phyloP scores from a whole-genome alignment of 176 grass and related monocot genomes.

The Carex cristatella region DNA sequence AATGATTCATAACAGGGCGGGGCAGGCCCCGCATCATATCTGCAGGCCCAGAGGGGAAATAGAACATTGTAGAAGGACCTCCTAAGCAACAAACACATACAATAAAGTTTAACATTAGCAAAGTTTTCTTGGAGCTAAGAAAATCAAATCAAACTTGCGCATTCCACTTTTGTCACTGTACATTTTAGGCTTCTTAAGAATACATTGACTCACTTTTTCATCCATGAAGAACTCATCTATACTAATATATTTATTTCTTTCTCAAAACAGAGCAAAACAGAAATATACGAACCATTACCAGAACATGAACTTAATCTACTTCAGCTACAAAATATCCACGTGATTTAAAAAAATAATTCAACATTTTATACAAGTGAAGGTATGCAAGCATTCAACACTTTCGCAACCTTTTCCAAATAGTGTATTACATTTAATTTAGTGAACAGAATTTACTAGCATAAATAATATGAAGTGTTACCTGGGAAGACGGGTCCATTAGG shows the following conservation, averaged over 20 bases:
- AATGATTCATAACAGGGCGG: constrained; percentile 18
- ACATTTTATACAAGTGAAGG: not conserved
- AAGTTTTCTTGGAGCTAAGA: not conserved
- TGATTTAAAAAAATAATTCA: not conserved
- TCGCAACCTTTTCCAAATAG: not conserved
- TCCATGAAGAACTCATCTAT: not conserved
- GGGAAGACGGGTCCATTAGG: constrained; percentile 34
- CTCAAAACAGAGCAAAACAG: not conserved
- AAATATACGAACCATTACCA: not conserved
- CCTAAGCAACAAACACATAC: constrained; percentile 24
- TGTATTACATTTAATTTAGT: not conserved
- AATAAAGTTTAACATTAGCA: not conserved
- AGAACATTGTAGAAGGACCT: constrained; percentile 44
- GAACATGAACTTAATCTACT: not conserved
- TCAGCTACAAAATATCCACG: not conserved
- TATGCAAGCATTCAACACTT: not conserved
- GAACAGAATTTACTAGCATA: not conserved
- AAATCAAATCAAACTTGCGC: not conserved
- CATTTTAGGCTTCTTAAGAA: not conserved
- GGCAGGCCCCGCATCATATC: constrained; percentile 32
- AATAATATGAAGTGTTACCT: constrained; percentile 19
- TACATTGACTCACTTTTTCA: not conserved
- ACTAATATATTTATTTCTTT: not conserved
- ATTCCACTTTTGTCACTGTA: not conserved
- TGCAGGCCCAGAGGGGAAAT: constrained; percentile 28